Evolutionary conservation across 331 rosid species (phyloP).

Genomic region (Rhamnella rubrinervis): DNA sequence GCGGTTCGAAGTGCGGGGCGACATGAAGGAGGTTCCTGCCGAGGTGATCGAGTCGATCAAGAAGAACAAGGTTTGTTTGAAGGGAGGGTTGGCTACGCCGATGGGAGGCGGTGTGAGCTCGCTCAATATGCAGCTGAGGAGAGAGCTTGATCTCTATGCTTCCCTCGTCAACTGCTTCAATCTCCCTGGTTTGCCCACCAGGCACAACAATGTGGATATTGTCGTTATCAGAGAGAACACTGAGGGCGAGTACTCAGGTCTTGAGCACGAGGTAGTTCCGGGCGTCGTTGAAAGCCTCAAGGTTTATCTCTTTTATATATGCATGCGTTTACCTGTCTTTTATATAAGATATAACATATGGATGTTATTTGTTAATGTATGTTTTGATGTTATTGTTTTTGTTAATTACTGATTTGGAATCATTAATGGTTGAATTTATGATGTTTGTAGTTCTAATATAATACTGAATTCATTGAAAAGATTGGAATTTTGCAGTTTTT

Average conservation of each 20-base stretch:
- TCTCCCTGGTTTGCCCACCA: slow-evolving; percentile 67
- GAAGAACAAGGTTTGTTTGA: slow-evolving; percentile 86
- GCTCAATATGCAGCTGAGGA: slow-evolving; percentile 70
- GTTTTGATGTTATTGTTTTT: background rate
- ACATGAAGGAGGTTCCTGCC: slow-evolving; percentile 60
- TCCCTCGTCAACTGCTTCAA: slow-evolving; percentile 86
- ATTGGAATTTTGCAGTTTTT: too few relatives aligned
- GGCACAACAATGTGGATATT: slow-evolving; percentile 78
- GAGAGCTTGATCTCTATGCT: slow-evolving; percentile 82
- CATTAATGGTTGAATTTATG: too few relatives aligned
- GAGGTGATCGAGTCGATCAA: slow-evolving; percentile 72
- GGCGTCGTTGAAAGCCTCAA: slow-evolving; percentile 95
- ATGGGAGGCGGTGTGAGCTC: slow-evolving; percentile 88
- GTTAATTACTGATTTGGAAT: too few relatives aligned
- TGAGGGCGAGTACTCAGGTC: slow-evolving; percentile 86
- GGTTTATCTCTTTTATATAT: slow-evolving; percentile 30
- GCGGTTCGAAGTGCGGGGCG: slow-evolving; percentile 62
- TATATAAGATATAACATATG: background rate
- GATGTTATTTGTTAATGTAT: background rate
- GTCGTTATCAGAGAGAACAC: slow-evolving; percentile 88
- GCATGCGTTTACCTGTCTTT: background rate
- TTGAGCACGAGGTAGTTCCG: slow-evolving; percentile 91
- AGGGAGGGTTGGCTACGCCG: slow-evolving; percentile 78
- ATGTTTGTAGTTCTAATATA: too few relatives aligned
- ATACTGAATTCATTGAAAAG: too few relatives aligned